Conservation (phyloP, 345 rosid genomes). For the Citrus sp. region DNA sequence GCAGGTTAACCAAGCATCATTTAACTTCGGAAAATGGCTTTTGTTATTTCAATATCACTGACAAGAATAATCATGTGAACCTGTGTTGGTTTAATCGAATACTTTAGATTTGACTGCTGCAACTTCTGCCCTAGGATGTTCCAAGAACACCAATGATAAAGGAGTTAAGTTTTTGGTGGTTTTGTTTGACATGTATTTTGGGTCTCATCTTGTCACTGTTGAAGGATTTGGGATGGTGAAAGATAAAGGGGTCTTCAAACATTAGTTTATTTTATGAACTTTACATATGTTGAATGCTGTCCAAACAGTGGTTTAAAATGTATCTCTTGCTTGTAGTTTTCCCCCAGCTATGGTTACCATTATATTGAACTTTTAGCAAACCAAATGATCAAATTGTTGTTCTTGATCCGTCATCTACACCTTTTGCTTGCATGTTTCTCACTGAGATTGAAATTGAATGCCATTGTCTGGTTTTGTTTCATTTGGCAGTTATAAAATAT, state of each 20-base stretch:
- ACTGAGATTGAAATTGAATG: neutral
- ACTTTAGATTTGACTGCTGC: neutral
- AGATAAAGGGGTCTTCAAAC: neutral
- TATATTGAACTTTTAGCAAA: neutral
- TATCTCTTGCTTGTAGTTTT: neutral
- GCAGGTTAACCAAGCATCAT: constrained; percentile 47
- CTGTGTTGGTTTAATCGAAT: neutral
- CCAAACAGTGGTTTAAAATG: neutral
- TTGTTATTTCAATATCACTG: neutral
- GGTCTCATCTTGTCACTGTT: neutral
- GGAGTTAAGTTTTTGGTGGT: neutral
- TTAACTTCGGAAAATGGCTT: neutral
- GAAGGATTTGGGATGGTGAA: neutral
- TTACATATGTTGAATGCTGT: neutral
- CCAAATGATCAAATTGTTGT: neutral
- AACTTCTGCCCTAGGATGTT: neutral
- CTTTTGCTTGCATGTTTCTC: neutral
- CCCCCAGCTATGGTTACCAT: neutral
- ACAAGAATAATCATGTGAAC: neutral
- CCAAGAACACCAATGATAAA: neutral
- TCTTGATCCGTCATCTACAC: neutral
- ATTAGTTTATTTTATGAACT: neutral
- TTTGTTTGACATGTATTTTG: neutral
- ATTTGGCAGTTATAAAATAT: neutral
- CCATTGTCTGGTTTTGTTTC: neutral